These are phyloP conservation scores for Peronospora belbahrii DNA, from an alignment of 352 stramenopile genomes.

Conservation along the genomic window DNA sequence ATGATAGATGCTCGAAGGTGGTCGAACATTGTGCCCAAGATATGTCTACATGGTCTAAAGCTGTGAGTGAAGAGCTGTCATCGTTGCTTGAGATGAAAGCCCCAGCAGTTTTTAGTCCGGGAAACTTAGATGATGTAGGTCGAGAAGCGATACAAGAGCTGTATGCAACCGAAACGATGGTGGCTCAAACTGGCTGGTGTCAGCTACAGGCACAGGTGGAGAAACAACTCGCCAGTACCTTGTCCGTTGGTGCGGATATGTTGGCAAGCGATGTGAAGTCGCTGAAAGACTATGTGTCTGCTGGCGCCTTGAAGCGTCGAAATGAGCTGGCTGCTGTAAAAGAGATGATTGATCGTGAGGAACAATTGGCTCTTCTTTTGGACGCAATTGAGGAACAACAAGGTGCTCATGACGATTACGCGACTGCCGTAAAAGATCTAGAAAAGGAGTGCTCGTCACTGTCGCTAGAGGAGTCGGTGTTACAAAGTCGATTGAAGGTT, in stretches of 20 bases:
- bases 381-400: constrained; percentile 80
- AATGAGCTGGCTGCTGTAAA: constrained; percentile 49
- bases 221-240: constrained; percentile 32
- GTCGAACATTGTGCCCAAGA: constrained; percentile 42
- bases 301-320: constrained; percentile 33
- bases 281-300: constrained; percentile 33
- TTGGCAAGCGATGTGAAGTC: constrained; percentile 39
- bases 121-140: constrained; percentile 24
- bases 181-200: constrained; percentile 49
- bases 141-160: constrained; percentile 39
- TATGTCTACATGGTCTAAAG: constrained; percentile 37
- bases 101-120: constrained; percentile 33
- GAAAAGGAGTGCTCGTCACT: constrained; percentile 55
- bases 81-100: constrained; percentile 42
- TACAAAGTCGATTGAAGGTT: constrained; percentile 52
- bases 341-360: constrained; percentile 63
- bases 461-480: constrained; percentile 55
- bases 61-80: constrained; percentile 37
- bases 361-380: constrained; percentile 55
- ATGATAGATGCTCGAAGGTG: constrained; percentile 33
- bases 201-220: constrained; percentile 60
- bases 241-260: constrained; percentile 26
- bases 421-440: constrained; percentile 40
- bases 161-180: constrained; percentile 34
- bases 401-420: constrained; percentile 51